Conservation (phyloP, 2,329 filamentous ascomycete genomes). For the Ophiostoma fasciatum region DNA sequence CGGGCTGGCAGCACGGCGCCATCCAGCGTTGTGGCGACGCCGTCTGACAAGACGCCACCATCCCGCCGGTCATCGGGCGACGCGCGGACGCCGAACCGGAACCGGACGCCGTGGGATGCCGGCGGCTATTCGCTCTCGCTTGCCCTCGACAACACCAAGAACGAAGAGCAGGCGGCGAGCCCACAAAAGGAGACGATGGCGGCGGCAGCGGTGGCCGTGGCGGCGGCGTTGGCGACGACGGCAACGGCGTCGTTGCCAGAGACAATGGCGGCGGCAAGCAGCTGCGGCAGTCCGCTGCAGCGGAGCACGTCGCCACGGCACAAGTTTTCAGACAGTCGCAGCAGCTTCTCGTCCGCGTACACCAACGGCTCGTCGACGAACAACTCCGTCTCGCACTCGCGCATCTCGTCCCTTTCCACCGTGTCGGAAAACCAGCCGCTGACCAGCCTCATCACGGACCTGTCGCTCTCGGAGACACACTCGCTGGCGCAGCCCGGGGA, state of each 20-base stretch:
- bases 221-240: too few species aligned
- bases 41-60: too few species aligned
- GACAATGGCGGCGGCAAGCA: not conserved
- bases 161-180: conserved; percentile 17
- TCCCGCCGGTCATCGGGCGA: too few species aligned
- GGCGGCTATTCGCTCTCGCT: conserved; percentile 33
- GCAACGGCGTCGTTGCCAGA: not conserved
- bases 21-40: too few species aligned
- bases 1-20: too few species aligned
- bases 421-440: conserved; percentile 26
- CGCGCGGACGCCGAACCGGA: conserved; percentile 19
- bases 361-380: conserved; percentile 25
- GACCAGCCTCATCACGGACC: conserved; percentile 20
- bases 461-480: conserved; percentile 21
- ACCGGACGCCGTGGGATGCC: conserved; percentile 36
- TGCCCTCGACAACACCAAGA: conserved; percentile 25
- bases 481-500: not conserved
- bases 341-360: conserved; percentile 37
- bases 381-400: conserved; percentile 31
- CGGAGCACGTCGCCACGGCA: conserved; percentile 23
- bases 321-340: conserved; percentile 35
- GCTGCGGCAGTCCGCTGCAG: conserved; percentile 10
- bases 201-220: too few species aligned
- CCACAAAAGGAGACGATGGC: conserved; percentile 4
- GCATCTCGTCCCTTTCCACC: conserved; percentile 39